Evolutionary conservation across 2,329 filamentous ascomycete species (phyloP).

Genomic region (Xylariaceae sp.): DNA sequence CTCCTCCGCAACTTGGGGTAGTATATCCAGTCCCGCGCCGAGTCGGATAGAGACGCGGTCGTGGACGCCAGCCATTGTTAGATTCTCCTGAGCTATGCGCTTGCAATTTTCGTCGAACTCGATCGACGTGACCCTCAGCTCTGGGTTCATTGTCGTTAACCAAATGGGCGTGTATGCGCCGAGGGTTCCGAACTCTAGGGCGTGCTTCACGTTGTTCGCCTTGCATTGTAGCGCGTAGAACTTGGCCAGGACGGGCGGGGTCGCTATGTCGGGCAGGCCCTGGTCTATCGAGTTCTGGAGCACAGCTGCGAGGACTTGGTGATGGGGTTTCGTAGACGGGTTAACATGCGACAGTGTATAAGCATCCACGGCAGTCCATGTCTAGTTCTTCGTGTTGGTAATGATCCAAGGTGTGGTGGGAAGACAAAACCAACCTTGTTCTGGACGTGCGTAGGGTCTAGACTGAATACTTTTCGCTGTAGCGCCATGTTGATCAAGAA

Average conservation of each 20-base stretch:
- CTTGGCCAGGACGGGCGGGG: slow-evolving; percentile 12
- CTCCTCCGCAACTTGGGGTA: slow-evolving; percentile 10
- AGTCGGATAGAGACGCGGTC: slow-evolving; percentile 13
- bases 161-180: slow-evolving; percentile 22
- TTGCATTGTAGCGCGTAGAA: slow-evolving; percentile 19
- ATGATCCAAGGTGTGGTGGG: background rate
- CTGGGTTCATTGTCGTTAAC: slow-evolving; percentile 13
- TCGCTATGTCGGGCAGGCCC: slow-evolving; percentile 15
- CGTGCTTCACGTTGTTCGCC: slow-evolving; percentile 10
- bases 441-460: slow-evolving; percentile 4
- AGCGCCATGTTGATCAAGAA: slow-evolving; percentile 14
- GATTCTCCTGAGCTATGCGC: slow-evolving; percentile 13
- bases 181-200: slow-evolving; percentile 19
- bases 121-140: slow-evolving; percentile 12
- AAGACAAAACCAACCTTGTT: slow-evolving; percentile 7
- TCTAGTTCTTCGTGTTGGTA: slow-evolving; percentile 8
- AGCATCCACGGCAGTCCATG: slow-evolving; percentile 14
- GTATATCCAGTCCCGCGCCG: slow-evolving; percentile 13
- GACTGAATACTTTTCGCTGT: slow-evolving; percentile 11
- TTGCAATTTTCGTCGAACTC: slow-evolving; percentile 13
- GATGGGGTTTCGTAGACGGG: slow-evolving; percentile 9
- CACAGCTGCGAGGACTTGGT: slow-evolving; percentile 10
- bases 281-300: slow-evolving; percentile 17
- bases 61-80: slow-evolving; percentile 12
- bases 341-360: slow-evolving; percentile 12